Conservation (phyloP, 108 stramenopile species). For the Asterionellopsis glacialis region DNA sequence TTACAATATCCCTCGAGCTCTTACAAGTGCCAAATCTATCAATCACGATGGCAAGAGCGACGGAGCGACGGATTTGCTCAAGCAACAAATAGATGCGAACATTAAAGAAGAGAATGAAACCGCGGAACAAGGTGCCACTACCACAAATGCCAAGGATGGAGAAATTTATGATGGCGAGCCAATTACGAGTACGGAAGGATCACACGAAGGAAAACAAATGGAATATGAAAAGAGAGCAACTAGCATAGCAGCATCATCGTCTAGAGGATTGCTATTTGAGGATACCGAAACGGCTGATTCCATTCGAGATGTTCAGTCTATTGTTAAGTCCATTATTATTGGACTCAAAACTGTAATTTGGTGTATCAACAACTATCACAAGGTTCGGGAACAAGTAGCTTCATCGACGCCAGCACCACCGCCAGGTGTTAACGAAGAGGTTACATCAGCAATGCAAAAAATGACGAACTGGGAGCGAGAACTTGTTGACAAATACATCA, state of each 20-base stretch:
- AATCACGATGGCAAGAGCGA: not conserved
- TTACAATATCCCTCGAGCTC: constrained; percentile 7
- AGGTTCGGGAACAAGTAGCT: constrained; percentile 30
- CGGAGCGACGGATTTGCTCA: not conserved
- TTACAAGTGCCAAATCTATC: not conserved
- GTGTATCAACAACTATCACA: constrained; percentile 84
- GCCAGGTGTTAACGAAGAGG: constrained; percentile 52
- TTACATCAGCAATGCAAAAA: constrained; percentile 39
- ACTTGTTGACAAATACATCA: constrained; percentile 76
- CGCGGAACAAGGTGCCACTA: not conserved
- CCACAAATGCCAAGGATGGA: not conserved
- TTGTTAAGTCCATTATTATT: constrained; percentile 84
- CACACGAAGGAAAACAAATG: too few relatives aligned
- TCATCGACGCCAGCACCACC: constrained; percentile 12
- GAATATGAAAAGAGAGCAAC: too few relatives aligned
- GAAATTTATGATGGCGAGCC: not conserved
- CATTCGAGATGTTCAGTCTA: constrained; percentile 56
- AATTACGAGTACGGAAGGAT: not conserved
- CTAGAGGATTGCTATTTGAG: not conserved
- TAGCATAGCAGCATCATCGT: too few relatives aligned
- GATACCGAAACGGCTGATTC: constrained; percentile 12
- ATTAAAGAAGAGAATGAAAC: constrained; percentile 3
- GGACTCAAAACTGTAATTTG: constrained; percentile 93
- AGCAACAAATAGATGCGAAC: not conserved
- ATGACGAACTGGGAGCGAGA: constrained; percentile 77